phyloP scores from a whole-genome alignment of 2,329 filamentous ascomycete genomes.

The Tolypocladium amazonense region DNA sequence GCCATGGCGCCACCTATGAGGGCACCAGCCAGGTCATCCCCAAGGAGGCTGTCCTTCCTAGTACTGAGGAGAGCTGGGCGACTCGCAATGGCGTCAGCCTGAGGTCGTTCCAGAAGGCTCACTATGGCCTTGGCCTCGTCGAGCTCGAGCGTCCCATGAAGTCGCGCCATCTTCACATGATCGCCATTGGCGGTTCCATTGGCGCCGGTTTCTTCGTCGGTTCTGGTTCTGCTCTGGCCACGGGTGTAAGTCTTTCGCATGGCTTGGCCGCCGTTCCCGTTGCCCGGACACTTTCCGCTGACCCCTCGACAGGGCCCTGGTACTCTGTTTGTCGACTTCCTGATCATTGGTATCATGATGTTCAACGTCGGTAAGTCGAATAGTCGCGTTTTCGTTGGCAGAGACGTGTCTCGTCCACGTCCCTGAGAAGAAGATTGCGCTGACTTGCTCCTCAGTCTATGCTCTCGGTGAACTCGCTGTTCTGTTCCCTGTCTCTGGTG shows the following conservation, averaged over 20 bases:
- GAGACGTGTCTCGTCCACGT: too few species aligned
- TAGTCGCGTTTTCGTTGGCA: too few species aligned
- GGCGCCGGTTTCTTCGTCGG: neutral
- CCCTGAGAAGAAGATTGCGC: too few species aligned
- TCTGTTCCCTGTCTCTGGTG: neutral
- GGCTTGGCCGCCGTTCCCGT: neutral
- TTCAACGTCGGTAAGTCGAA: neutral
- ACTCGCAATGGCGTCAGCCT: neutral
- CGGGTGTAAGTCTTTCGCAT: neutral
- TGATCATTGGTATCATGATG: neutral
- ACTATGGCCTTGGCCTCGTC: neutral
- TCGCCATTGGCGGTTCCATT: neutral
- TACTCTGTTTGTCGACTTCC: neutral
- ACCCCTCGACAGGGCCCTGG: neutral
- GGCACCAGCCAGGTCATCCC: slow-evolving; percentile 8
- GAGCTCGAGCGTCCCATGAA: neutral
- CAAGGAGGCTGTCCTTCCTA: neutral
- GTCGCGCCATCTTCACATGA: neutral
- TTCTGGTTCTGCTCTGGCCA: neutral
- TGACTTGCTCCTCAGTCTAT: neutral
- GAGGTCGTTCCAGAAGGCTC: neutral
- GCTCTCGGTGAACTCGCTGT: neutral
- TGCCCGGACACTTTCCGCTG: neutral
- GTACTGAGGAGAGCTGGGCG: neutral
- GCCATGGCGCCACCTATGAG: slow-evolving; percentile 3